Evolutionary conservation across 306 rosid species (phyloP).

Genomic region (Cyamopsis tetragonoloba): DNA sequence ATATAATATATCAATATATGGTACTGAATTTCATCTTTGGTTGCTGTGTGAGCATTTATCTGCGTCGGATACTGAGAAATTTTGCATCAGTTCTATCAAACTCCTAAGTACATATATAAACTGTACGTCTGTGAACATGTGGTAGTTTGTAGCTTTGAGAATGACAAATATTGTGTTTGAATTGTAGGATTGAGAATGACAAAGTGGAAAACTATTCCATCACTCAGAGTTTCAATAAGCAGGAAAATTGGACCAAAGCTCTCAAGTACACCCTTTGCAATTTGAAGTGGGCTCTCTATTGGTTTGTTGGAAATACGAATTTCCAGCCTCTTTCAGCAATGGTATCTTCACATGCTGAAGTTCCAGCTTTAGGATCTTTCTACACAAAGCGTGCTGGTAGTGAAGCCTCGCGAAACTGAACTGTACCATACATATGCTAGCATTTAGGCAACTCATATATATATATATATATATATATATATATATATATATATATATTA

Average conservation of each 20-base stretch:
- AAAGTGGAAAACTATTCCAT: slow-evolving; percentile 89
- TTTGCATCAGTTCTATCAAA: too few relatives aligned
- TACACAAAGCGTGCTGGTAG: slow-evolving; percentile 47
- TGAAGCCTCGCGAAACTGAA: slow-evolving; percentile 42
- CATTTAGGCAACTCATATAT: slow-evolving; percentile 3
- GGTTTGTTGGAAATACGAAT: slow-evolving; percentile 94
- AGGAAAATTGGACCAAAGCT: slow-evolving; percentile 96
- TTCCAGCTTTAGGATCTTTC: slow-evolving; percentile 55
- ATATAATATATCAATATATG: too few relatives aligned
- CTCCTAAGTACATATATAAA: too few relatives aligned
- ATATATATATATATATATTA: too few relatives aligned
- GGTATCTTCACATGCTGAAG: slow-evolving; percentile 64
- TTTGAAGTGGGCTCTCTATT: slow-evolving; percentile 96
- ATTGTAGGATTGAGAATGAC: slow-evolving; percentile 81
- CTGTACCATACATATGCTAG: neutral
- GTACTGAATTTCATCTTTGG: too few relatives aligned
- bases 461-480: too few relatives aligned
- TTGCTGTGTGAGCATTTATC: too few relatives aligned
- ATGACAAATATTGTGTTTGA: slow-evolving; percentile 24
- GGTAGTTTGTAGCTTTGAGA: too few relatives aligned
- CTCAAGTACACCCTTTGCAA: slow-evolving; percentile 94
- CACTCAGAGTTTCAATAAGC: slow-evolving; percentile 96
- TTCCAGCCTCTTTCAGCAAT: slow-evolving; percentile 82
- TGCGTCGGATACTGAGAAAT: neutral
- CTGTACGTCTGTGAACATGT: too few relatives aligned